Percentiles rank a stretch among this genome's conserved stretches.
Evolutionary conservation across 1,284 basidiomycete species (phyloP).

Genomic region (Cerioporus squamosus): DNA sequence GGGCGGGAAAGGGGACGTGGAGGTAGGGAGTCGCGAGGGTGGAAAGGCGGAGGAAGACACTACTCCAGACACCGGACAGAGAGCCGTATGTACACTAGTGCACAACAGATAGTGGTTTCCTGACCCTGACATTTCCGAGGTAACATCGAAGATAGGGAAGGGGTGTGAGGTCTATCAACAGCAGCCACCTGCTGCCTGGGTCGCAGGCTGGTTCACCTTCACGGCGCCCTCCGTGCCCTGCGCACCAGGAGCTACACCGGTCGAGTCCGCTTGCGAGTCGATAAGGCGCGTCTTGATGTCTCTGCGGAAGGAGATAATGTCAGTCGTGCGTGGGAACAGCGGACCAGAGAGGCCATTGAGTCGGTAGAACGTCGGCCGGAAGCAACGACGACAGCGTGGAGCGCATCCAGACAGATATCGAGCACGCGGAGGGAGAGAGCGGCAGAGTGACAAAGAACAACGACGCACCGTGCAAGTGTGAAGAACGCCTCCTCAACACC

Average conservation of each 20-base stretch:
- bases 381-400: not conserved
- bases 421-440: too few relatives aligned
- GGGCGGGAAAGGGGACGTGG: conserved; percentile 4
- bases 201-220: conserved; percentile 64
- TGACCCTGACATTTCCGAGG: not conserved
- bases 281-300: conserved; percentile 98
- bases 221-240: conserved; percentile 57
- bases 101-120: not conserved
- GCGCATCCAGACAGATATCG: not conserved
- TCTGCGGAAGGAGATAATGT: conserved; percentile 44
- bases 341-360: too few relatives aligned
- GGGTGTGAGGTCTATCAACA: conserved; percentile 56
- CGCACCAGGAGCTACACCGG: conserved; percentile 45
- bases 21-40: not conserved
- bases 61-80: conserved; percentile 12
- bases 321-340: not conserved
- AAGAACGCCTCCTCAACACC: conserved; percentile 99
- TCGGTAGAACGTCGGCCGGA: conserved; percentile 13
- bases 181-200: conserved; percentile 50
- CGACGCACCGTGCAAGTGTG: conserved; percentile 85
- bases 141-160: not conserved
- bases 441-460: too few relatives aligned
- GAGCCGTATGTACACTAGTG: conserved; percentile 4
- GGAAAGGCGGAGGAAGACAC: not conserved
- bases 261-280: conserved; percentile 86